Percentiles rank a stretch among this genome's conserved stretches.
These are phyloP conservation scores for Centaurea solstitialis DNA, from an alignment of 129 eudicot genomes.

Conservation along the genomic window DNA sequence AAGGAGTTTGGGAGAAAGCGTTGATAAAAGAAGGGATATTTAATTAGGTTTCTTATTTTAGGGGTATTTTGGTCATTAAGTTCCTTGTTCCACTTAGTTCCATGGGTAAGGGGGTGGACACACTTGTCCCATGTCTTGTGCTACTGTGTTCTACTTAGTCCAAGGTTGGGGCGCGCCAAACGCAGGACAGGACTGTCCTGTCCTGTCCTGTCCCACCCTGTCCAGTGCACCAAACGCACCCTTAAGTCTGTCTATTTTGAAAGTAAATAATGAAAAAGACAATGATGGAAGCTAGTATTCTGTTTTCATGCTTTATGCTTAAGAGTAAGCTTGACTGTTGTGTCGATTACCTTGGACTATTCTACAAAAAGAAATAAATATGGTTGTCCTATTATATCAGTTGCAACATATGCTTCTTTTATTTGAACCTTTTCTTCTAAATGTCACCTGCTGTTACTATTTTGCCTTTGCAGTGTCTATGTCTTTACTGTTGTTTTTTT, in stretches of 20 bases:
- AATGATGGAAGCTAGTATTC: neutral
- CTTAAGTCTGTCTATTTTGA: neutral
- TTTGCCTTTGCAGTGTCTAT: slow-evolving; percentile 4
- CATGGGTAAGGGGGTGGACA: no score
- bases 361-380: neutral
- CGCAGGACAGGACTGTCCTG: no score
- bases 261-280: neutral
- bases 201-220: no score
- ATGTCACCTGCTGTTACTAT: neutral
- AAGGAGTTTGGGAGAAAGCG: no score
- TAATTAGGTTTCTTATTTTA: no score
- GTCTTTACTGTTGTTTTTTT: slow-evolving; percentile 9
- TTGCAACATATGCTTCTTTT: neutral
- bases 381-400: slow-evolving; percentile 6
- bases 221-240: no score
- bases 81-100: no score
- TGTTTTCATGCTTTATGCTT: neutral
- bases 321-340: slow-evolving; percentile 3
- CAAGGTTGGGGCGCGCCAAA: no score
- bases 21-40: no score
- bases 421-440: neutral
- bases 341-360: neutral
- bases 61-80: no score
- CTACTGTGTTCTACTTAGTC: no score
- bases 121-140: no score